Evolutionary conservation across 139 green algal genomes (phyloP).

Genomic region (Closterium sp.): DNA sequence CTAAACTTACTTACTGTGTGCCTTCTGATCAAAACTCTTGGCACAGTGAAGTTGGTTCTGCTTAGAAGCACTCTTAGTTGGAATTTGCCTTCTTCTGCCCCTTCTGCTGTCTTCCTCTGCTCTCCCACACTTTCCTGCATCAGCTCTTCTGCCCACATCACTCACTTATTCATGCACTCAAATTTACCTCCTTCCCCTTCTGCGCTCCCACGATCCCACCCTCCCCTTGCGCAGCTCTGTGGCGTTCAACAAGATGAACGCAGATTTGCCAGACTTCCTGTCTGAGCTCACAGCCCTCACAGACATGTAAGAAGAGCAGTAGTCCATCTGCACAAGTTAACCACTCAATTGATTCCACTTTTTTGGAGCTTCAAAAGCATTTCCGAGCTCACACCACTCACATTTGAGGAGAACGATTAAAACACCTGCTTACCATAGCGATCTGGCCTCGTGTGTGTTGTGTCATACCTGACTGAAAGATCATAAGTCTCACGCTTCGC

Average conservation of each 20-base stretch:
- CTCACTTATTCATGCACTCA: too few species aligned
- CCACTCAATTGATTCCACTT: not conserved
- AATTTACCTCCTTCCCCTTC: not conserved
- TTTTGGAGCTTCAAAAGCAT: not conserved
- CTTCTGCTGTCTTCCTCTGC: too few species aligned
- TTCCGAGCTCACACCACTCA: not conserved
- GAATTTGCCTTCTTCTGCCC: too few species aligned
- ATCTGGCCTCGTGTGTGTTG: not conserved
- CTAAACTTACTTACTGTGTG: too few species aligned
- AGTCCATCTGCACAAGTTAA: too few species aligned
- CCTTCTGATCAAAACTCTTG: too few species aligned
- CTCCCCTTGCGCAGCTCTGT: not conserved
- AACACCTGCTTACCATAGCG: not conserved
- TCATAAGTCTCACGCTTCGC: not conserved
- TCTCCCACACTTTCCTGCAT: too few species aligned
- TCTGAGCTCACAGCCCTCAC: not conserved
- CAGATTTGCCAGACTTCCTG: not conserved
- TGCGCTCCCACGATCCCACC: not conserved
- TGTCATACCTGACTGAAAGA: not conserved
- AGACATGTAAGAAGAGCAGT: not conserved
- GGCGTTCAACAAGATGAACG: not conserved
- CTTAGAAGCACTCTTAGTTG: too few species aligned
- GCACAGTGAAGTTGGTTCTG: too few species aligned
- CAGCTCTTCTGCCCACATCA: too few species aligned
- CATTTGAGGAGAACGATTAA: not conserved